Percentiles rank a stretch among this genome's conserved stretches.
phyloP scores from a whole-genome alignment of 2,329 filamentous ascomycete genomes.

The Exophiala lecanii-corni region DNA sequence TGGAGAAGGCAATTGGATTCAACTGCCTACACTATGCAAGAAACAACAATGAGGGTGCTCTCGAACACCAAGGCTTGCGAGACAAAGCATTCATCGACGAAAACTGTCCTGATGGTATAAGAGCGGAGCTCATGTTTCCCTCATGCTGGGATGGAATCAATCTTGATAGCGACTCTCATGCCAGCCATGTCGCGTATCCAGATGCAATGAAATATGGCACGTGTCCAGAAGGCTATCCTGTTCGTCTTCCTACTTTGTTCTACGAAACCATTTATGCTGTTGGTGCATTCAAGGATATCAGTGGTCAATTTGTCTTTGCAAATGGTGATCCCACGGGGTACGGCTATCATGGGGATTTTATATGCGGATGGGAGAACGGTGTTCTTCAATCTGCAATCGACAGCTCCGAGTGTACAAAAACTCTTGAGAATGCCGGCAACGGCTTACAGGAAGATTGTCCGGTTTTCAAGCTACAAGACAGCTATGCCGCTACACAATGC shows the following conservation, averaged over 20 bases:
- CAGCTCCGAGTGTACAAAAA: slow-evolving; percentile 60
- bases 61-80: slow-evolving; percentile 77
- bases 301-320: slow-evolving; percentile 68
- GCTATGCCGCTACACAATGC: slow-evolving; percentile 53
- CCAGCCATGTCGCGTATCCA: slow-evolving; percentile 71
- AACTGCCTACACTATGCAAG: slow-evolving; percentile 83
- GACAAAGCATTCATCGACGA: slow-evolving; percentile 73
- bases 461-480: slow-evolving; percentile 65
- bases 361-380: slow-evolving; percentile 66
- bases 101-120: slow-evolving; percentile 75
- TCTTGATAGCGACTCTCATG: slow-evolving; percentile 50
- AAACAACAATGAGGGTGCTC: slow-evolving; percentile 60
- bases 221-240: slow-evolving; percentile 66
- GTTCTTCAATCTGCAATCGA: slow-evolving; percentile 66
- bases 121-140: slow-evolving; percentile 81
- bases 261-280: slow-evolving; percentile 85
- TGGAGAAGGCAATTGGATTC: slow-evolving; percentile 82
- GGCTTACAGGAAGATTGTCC: slow-evolving; percentile 70
- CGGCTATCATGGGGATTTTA: slow-evolving; percentile 60
- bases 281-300: slow-evolving; percentile 54
- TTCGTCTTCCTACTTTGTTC: slow-evolving; percentile 69
- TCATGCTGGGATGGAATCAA: slow-evolving; percentile 81
- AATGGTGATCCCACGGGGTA: slow-evolving; percentile 49
- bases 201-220: slow-evolving; percentile 68
- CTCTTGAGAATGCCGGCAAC: slow-evolving; percentile 52